Evolutionary conservation across 1,284 basidiomycete genomes (phyloP).

Genomic region (Clitocybe nebularis): DNA sequence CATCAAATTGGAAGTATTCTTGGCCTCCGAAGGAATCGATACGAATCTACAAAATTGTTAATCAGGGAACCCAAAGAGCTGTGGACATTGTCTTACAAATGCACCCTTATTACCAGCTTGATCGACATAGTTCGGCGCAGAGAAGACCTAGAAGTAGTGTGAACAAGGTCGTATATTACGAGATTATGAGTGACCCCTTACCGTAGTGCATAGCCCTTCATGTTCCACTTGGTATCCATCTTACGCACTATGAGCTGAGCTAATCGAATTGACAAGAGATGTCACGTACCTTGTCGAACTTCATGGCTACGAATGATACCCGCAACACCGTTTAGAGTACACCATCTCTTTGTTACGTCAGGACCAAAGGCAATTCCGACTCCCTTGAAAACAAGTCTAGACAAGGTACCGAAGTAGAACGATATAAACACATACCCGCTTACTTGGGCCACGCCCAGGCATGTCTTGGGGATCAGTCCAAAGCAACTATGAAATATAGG

Average conservation of each 20-base stretch:
- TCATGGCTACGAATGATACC: slow-evolving; percentile 96
- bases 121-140: slow-evolving; percentile 84
- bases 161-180: slow-evolving; percentile 4
- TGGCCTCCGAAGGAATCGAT: slow-evolving; percentile 78
- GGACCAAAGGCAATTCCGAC: slow-evolving; percentile 96
- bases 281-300: slow-evolving; percentile 79
- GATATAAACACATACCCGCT: slow-evolving; percentile 59
- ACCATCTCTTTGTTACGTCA: slow-evolving; percentile 88
- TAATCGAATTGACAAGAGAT: slow-evolving; percentile 7
- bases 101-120: slow-evolving; percentile 80
- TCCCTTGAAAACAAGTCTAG: slow-evolving; percentile 42
- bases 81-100: slow-evolving; percentile 43
- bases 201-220: slow-evolving; percentile 85
- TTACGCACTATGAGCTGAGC: slow-evolving; percentile 8
- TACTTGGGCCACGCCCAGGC: slow-evolving; percentile 93
- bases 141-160: slow-evolving; percentile 57
- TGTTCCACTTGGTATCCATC: slow-evolving; percentile 90
- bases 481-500: slow-evolving; percentile 39
- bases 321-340: slow-evolving; percentile 81
- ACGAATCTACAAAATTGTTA: slow-evolving; percentile 52
- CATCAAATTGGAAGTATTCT: slow-evolving; percentile 81
- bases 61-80: slow-evolving; percentile 9
- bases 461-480: slow-evolving; percentile 96
- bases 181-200: slow-evolving; percentile 34
- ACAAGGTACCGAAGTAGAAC: slow-evolving; percentile 5